These are phyloP conservation scores for Psilocybe cubensis DNA, from an alignment of 768 basidiomycete genomes.

Conservation along the genomic window DNA sequence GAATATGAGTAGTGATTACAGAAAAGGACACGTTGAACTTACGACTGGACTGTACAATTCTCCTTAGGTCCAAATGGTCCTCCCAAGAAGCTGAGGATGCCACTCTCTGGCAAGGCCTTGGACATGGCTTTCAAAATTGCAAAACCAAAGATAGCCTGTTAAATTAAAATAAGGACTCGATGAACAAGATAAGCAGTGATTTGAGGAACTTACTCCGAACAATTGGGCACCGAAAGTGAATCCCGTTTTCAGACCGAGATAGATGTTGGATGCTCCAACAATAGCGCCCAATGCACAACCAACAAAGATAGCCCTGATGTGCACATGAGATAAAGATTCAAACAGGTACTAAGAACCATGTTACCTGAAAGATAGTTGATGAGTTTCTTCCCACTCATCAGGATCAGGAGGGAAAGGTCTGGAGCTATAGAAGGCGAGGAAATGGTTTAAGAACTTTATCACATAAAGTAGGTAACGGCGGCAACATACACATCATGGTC, in stretches of 20 bases:
- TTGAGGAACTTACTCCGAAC: slow-evolving; percentile 51
- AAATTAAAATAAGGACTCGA: not conserved
- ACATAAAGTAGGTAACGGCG: too few relatives aligned
- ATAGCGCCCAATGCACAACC: slow-evolving; percentile 55
- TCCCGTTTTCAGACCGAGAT: slow-evolving; percentile 71
- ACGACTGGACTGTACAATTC: slow-evolving; percentile 65
- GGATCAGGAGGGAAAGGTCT: slow-evolving; percentile 60
- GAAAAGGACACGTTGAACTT: slow-evolving; percentile 10
- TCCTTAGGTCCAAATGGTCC: slow-evolving; percentile 70
- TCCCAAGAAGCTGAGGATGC: slow-evolving; percentile 49
- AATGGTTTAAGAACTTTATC: not conserved
- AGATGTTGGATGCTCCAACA: slow-evolving; percentile 66
- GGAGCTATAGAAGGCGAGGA: not conserved
- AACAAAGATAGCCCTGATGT: slow-evolving; percentile 47
- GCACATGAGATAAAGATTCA: not conserved
- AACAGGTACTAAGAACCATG: slow-evolving; percentile 1
- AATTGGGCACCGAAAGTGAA: slow-evolving; percentile 68
- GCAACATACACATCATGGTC: slow-evolving; percentile 1
- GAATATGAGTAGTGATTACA: not conserved
- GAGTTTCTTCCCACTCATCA: slow-evolving; percentile 47
- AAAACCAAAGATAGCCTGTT: slow-evolving; percentile 57
- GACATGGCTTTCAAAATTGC: slow-evolving; percentile 63
- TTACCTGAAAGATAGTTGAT: slow-evolving; percentile 55
- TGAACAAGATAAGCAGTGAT: not conserved
- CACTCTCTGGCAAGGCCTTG: slow-evolving; percentile 48